These are phyloP conservation scores for Leucosporidium creatinivorum DNA, from an alignment of 768 basidiomycete genomes.

Conservation along the genomic window DNA sequence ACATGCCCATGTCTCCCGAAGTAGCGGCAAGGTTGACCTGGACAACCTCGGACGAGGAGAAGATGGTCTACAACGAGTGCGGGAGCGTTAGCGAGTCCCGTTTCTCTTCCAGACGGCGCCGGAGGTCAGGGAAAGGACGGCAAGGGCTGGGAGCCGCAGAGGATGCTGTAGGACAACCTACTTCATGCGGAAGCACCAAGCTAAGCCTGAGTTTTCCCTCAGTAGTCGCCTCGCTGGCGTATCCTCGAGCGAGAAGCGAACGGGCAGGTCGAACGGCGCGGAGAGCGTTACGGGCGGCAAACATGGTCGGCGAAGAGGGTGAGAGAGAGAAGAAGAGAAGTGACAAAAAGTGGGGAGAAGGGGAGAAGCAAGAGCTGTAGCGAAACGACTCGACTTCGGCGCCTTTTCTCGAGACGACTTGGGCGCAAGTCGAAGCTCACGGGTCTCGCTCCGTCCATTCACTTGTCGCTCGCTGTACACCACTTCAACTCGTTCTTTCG, in stretches of 20 bases:
- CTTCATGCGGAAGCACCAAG: conserved; percentile 90
- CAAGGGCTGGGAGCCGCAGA: background rate
- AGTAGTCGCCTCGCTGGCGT: conserved; percentile 57
- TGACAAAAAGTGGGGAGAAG: too few species aligned
- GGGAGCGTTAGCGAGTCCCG: background rate
- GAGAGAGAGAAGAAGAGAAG: background rate
- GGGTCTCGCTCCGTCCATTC: too few species aligned
- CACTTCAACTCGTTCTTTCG: background rate
- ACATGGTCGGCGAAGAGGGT: background rate
- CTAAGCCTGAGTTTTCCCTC: conserved; percentile 82
- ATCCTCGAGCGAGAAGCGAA: background rate
- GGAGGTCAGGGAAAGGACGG: background rate
- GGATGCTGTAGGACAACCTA: conserved; percentile 43
- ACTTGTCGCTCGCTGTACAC: background rate
- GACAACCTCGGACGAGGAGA: conserved; percentile 78
- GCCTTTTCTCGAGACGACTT: too few species aligned
- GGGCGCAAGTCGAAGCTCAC: too few species aligned
- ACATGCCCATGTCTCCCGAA: conserved; percentile 95
- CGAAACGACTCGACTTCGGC: too few species aligned
- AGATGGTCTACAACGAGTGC: conserved; percentile 61
- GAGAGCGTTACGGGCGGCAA: conserved; percentile 11
- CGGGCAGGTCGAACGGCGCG: background rate
- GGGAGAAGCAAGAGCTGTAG: too few species aligned
- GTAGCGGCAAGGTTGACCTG: conserved; percentile 93
- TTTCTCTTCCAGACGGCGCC: background rate